Percentiles rank a stretch among this genome's conserved stretches.
Evolutionary conservation across 108 stramenopile species (phyloP).

Genomic region (Discostella pseudostelligera): DNA sequence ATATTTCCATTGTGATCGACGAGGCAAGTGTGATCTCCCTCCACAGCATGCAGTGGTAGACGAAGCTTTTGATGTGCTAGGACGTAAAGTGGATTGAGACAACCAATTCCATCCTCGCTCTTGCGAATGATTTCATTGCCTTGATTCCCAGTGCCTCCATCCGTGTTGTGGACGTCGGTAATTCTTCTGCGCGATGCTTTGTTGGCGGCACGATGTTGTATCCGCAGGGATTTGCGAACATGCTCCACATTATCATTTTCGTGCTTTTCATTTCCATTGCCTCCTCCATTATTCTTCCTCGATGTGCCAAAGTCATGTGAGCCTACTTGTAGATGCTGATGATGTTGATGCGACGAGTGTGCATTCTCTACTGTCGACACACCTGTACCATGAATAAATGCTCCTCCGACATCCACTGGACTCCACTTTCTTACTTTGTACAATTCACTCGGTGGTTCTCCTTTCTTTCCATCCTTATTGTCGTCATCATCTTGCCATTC

Average conservation of each 20-base stretch:
- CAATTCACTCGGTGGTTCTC: slow-evolving; percentile 14
- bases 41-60: slow-evolving; percentile 37
- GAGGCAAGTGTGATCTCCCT: slow-evolving; percentile 33
- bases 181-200: background rate
- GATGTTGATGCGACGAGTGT: background rate
- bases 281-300: slow-evolving; percentile 4
- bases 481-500: slow-evolving; percentile 14
- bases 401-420: slow-evolving; percentile 76
- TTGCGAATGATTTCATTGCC: slow-evolving; percentile 4
- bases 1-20: slow-evolving; percentile 69
- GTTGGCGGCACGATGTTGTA: background rate
- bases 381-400: slow-evolving; percentile 89
- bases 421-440: slow-evolving; percentile 26
- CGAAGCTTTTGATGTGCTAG: slow-evolving; percentile 53
- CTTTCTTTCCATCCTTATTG: background rate
- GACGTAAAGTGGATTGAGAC: slow-evolving; percentile 65
- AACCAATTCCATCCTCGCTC: slow-evolving; percentile 20
- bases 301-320: slow-evolving; percentile 40
- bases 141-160: background rate
- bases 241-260: background rate
- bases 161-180: too few relatives aligned
- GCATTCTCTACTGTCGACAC: slow-evolving; percentile 18
- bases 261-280: background rate
- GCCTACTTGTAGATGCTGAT: slow-evolving; percentile 7
- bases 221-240: slow-evolving; percentile 1